Percentiles rank a stretch among this genome's conserved stretches.
Evolutionary conservation across 2,329 filamentous ascomycete genomes (phyloP).

Genomic region (Ilyonectria mors-panacis): DNA sequence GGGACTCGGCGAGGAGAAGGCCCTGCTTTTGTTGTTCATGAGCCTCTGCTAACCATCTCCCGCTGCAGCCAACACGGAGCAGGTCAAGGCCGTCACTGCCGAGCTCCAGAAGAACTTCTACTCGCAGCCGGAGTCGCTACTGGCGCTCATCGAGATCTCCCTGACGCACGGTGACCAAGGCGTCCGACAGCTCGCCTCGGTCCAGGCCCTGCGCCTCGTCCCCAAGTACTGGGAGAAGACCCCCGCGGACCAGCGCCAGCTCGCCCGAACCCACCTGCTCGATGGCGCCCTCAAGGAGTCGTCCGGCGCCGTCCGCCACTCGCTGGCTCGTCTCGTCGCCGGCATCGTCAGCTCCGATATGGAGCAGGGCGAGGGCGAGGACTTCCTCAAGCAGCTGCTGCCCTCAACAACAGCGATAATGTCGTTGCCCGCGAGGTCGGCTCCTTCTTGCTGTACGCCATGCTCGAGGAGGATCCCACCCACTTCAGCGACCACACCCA

Average conservation of each 20-base stretch:
- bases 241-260: conserved; percentile 80
- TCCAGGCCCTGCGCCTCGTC: conserved; percentile 88
- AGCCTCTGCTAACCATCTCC: conserved; percentile 35
- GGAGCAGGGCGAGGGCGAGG: conserved; percentile 79
- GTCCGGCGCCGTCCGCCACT: conserved; percentile 83
- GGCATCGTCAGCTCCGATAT: conserved; percentile 90
- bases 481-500: conserved; percentile 85
- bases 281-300: conserved; percentile 87
- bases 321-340: conserved; percentile 88
- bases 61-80: conserved; percentile 83
- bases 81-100: conserved; percentile 90
- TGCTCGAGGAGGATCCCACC: conserved; percentile 89
- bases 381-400: conserved; percentile 84
- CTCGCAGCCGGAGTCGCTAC: conserved; percentile 84
- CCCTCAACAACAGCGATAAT: conserved; percentile 83
- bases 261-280: conserved; percentile 86
- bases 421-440: conserved; percentile 89
- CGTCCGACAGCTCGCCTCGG: conserved; percentile 90
- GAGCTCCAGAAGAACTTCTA: conserved; percentile 96
- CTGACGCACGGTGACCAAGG: conserved; percentile 81
- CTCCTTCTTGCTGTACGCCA: conserved; percentile 92
- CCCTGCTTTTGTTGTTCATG: conserved; percentile 9
- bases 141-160: conserved; percentile 89
- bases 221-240: conserved; percentile 88
- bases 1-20: background rate